Evolutionary conservation across 1,284 basidiomycete species (phyloP), one percentile per base, ranked within the genome.

Genomic region (Moesziomyces globuligerus): DNA sequence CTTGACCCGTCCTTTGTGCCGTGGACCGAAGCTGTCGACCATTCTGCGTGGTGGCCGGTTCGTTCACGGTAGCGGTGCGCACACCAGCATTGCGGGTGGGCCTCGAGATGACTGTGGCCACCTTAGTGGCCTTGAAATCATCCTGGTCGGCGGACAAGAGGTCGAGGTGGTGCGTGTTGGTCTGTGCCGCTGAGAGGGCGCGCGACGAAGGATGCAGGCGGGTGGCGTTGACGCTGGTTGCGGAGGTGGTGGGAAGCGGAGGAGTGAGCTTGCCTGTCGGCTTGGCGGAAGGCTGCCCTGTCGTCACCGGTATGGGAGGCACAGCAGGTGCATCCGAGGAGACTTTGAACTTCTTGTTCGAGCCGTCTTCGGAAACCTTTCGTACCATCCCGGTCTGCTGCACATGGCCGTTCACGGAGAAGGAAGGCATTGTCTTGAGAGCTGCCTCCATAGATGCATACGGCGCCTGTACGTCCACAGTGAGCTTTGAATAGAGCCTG

Each of bases 261-360:
- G 54, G 57, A 2, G 62, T 50, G 21, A 66, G 37, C 24, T 60
- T 64, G 41, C 50, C 50, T 17, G 52, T 49, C 0, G 66, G 57
- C 11, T 48, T 48, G 36, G 62, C 32, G 17, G 32, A 34, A 47
- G 4, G 62, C 13, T 2, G 36, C 47, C 20, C 41, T 53, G 23
- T 41, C 41, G 36, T 34, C 38, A 15, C 23, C n/a, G 38, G 48
- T 20, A 59, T 26, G 6, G 51, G 37, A 7, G 67, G 61, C 32
- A 56, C 45, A 4, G 61, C 53, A 48, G 62, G 57, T 4, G 46
- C 37, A 18, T 66, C 57, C 36, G 68, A 44, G 9, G 62, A 57
- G 38, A 64, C 56, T 46, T 62, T 57, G 44, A 65, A 43, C 64
- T 71, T 56, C 68, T 62, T 71, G 59, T 66, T 66, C 43, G 58